A percentile compares a stretch with the other conserved stretches of the same genome.
phyloP scores from a whole-genome alignment of 1,284 basidiomycete species.

The Sutorius eximius region DNA sequence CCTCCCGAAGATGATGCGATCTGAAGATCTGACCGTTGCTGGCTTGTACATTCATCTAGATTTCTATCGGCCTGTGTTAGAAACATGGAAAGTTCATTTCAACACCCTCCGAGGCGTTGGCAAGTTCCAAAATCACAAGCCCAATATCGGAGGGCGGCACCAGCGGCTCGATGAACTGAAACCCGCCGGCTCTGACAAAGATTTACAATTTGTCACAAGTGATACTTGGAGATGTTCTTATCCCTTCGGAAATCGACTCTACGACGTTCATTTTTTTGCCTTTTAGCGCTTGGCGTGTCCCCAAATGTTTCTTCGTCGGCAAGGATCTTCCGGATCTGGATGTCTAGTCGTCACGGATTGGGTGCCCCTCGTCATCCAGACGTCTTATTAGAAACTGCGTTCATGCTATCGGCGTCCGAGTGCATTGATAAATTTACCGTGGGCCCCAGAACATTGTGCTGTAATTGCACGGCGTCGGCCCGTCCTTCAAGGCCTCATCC shows the following conservation, averaged over 20 bases:
- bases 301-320: no score
- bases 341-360: not conserved
- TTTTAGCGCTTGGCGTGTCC: not conserved
- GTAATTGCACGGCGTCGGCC: no score
- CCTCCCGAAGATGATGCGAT: not conserved
- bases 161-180: not conserved
- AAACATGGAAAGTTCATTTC: no score
- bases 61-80: no score
- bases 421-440: no score
- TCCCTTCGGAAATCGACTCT: not conserved
- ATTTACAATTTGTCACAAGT: not conserved
- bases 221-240: not conserved
- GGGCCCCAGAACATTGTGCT: no score
- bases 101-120: no score
- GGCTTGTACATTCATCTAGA: not conserved
- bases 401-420: no score
- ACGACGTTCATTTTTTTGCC: not conserved
- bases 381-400: no score
- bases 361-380: no score
- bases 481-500: no score
- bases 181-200: not conserved
- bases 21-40: no score
- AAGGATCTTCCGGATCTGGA: not conserved
- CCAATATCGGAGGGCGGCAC: not conserved
- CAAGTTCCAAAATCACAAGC: not conserved